Conservation (phyloP, 2,329 filamentous ascomycete species). For the Leptographium radiaticola region DNA sequence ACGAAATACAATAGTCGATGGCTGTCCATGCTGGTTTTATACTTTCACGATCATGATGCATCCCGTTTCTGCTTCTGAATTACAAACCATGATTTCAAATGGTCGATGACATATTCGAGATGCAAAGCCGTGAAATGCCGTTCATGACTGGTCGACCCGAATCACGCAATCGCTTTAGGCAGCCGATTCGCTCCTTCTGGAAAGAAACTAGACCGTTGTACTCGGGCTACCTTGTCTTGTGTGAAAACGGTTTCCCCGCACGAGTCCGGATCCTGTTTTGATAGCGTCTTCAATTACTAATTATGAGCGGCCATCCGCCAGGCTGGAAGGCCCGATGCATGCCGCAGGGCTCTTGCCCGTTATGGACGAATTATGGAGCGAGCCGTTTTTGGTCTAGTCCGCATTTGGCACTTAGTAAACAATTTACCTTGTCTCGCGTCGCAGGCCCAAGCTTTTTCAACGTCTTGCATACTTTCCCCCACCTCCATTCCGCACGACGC, state of each 20-base stretch:
- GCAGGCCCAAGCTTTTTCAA: neutral
- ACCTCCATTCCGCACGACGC: neutral
- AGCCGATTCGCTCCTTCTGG: too few species aligned
- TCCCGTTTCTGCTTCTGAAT: neutral
- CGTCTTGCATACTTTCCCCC: neutral
- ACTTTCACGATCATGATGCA: neutral
- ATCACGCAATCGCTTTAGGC: neutral
- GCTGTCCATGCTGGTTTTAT: neutral
- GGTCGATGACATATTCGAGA: neutral
- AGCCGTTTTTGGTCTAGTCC: slow-evolving; percentile 3
- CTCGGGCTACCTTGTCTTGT: too few species aligned
- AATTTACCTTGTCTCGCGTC: slow-evolving; percentile 1
- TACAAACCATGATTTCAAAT: neutral
- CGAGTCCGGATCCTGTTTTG: too few species aligned
- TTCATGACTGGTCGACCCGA: neutral
- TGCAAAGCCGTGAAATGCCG: neutral
- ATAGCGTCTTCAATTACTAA: neutral
- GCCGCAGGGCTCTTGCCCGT: neutral
- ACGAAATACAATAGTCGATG: neutral
- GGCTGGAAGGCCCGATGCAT: neutral
- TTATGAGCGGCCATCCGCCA: neutral
- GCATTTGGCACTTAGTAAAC: slow-evolving; percentile 15
- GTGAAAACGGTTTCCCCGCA: too few species aligned
- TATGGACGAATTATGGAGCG: neutral
- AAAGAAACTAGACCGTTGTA: too few species aligned